These are phyloP conservation scores for Tulasnella sp. DNA, from an alignment of 768 basidiomycete genomes.

Conservation along the genomic window DNA sequence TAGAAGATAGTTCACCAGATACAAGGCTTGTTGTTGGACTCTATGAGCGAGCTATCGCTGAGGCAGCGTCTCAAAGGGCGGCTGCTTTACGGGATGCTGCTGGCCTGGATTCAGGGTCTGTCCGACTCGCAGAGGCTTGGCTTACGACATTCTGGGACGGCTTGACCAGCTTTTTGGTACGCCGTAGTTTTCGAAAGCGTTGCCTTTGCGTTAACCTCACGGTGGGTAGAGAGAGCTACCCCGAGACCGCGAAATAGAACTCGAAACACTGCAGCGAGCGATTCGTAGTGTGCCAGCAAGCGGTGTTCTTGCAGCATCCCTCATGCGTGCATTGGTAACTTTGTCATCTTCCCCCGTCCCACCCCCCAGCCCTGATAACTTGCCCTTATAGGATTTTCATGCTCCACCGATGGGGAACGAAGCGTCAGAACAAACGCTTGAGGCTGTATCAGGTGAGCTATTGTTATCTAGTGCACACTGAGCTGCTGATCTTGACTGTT, in stretches of 20 bases:
- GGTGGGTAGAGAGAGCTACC: constrained; percentile 33
- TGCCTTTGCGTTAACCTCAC: constrained; percentile 12
- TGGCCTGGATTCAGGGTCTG: constrained; percentile 1
- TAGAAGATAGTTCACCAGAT: constrained; percentile 25
- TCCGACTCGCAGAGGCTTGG: constrained; percentile 41
- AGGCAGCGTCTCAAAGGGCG: constrained; percentile 40
- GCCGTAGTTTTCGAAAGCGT: constrained; percentile 21
- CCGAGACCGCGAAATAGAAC: constrained; percentile 24
- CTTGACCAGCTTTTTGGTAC: constrained; percentile 57
- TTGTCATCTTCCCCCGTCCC: neutral
- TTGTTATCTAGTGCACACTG: neutral
- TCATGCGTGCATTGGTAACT: constrained; percentile 57
- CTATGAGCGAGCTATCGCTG: constrained; percentile 64
- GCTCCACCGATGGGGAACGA: neutral
- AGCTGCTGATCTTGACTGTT: neutral
- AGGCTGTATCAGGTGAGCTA: neutral
- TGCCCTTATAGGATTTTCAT: neutral
- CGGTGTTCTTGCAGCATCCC: constrained; percentile 68
- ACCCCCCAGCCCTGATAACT: neutral
- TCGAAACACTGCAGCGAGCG: constrained; percentile 41
- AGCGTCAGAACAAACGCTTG: neutral
- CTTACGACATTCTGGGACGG: constrained; percentile 53
- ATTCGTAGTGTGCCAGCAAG: constrained; percentile 60
- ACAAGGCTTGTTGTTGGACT: constrained; percentile 36
- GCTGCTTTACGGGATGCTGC: constrained; percentile 36